phyloP scores from a whole-genome alignment of 805 yeast genomes.

The Maudiozyma turicensis region DNA sequence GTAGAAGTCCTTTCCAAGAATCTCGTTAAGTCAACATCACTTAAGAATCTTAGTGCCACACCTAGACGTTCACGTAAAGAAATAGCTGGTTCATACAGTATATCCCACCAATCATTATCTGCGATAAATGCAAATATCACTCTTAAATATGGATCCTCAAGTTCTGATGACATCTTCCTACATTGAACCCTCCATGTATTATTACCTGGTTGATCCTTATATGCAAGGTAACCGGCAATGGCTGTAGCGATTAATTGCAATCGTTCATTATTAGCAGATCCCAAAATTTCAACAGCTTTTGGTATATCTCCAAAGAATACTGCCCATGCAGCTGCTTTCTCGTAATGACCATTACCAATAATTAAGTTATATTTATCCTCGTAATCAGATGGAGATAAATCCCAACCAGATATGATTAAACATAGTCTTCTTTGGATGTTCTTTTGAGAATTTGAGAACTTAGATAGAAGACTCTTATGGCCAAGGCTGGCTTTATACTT shows the following conservation, averaged over 20 bases:
- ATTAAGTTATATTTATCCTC: conserved; percentile 56
- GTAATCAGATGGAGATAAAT: conserved; percentile 62
- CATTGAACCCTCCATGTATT: conserved; percentile 92
- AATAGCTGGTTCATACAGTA: conserved; percentile 76
- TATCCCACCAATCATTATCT: conserved; percentile 95
- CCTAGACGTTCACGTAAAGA: conserved; percentile 86
- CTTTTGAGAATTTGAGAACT: conserved; percentile 23
- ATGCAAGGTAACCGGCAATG: conserved; percentile 69
- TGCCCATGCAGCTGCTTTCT: conserved; percentile 97
- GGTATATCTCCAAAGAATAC: conserved; percentile 84
- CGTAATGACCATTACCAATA: conserved; percentile 50
- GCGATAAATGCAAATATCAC: conserved; percentile 91
- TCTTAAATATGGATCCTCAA: conserved; percentile 80
- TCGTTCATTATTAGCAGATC: conserved; percentile 61
- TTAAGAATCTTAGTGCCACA: conserved; percentile 76
- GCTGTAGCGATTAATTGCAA: conserved; percentile 83
- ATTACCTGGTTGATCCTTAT: conserved; percentile 36
- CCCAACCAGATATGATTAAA: conserved; percentile 84
- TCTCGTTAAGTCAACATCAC: conserved; percentile 66
- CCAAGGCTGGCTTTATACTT: conserved; percentile 19
- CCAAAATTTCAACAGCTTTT: conserved; percentile 69
- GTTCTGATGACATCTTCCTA: conserved; percentile 74
- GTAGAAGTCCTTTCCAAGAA: conserved; percentile 65
- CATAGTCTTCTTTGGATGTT: conserved; percentile 68
- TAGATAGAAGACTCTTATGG: conserved; percentile 11